These are phyloP conservation scores for Periconia digitata DNA, from an alignment of 2,329 filamentous ascomycete species.

Conservation along the genomic window DNA sequence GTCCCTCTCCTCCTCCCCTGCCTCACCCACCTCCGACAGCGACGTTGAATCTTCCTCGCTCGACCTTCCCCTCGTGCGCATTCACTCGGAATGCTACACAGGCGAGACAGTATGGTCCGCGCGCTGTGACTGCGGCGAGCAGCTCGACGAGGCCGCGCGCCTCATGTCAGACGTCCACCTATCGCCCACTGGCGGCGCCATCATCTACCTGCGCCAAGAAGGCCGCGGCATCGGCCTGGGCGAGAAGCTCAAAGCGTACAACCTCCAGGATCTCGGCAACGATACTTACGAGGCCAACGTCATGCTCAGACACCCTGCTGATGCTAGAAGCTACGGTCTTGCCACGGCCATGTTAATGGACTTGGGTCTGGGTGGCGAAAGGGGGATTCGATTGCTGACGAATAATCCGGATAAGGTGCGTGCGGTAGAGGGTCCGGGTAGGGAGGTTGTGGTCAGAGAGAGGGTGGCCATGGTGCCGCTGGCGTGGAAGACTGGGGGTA, in stretches of 20 bases:
- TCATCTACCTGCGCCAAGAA: constrained; percentile 94
- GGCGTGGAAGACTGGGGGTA: constrained; percentile 79
- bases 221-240: constrained; percentile 91
- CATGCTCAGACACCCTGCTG: constrained; percentile 85
- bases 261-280: constrained; percentile 93
- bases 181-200: constrained; percentile 73
- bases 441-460: constrained; percentile 85
- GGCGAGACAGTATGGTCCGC: constrained; percentile 98
- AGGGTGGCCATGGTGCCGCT: constrained; percentile 93
- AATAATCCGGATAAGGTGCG: constrained; percentile 98
- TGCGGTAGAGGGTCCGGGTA: constrained; percentile 86
- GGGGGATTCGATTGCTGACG: constrained; percentile 79
- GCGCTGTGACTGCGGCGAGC: constrained; percentile 95
- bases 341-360: constrained; percentile 93
- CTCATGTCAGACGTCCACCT: constrained; percentile 75
- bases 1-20: constrained; percentile 15
- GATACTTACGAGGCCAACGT: constrained; percentile 97
- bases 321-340: constrained; percentile 92
- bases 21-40: constrained; percentile 22
- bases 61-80: constrained; percentile 76
- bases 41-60: constrained; percentile 30
- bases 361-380: constrained; percentile 69
- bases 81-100: constrained; percentile 98
- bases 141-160: constrained; percentile 92
- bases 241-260: constrained; percentile 97